Evolutionary conservation across 805 yeast species (phyloP), one percentile per base, ranked within the genome.

Genomic region (Starmerella geochares): DNA sequence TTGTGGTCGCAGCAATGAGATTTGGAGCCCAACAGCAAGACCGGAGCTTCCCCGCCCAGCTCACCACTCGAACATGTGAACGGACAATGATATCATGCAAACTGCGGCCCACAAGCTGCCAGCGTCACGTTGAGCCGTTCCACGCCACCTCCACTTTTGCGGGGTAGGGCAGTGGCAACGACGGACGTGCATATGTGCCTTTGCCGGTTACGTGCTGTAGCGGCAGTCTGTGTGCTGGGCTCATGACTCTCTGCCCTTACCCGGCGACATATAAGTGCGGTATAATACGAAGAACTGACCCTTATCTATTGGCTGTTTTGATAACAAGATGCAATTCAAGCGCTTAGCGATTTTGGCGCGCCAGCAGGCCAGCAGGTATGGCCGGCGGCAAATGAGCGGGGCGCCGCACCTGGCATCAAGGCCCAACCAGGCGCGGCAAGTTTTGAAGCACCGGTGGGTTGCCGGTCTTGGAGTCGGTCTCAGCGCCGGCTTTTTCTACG

Each of bases 381-480:
- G 42, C 13, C 42, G 19, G 20, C 28, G 42, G 13, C 42, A 38
- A 16, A 5, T 24, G 21, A 38, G 42, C n/a, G 13, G 20, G 3
- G 29, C 42, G 20, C 7, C 42, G 42, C 28, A 38, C 31, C 13
- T 23, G 7, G 42, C 23, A n/a, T n/a, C 35, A 14, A 31, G 11
- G 17, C 17, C 35, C 6, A 7, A 7, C 14, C 35, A 8, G 35
- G 6, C 35, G 39, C 29, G 32, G 23, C 7, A 46, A 7, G 11
- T 50, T 4, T 25, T 46, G 37, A 36, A 35, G 32, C 2, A 14
- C 17, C 49, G 53, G 25, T 42, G 46, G 13, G 20, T 37, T n/a
- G 45, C 29, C 20, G 53, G 47, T 1, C 39, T 50, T 4, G 46
- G 25, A 17, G 16, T 50, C 17, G 53, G 53, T 4, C 16, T 47